A percentile compares a stretch with the other conserved stretches of the same genome.
phyloP scores from a whole-genome alignment of 495 filamentous ascomycete genomes.

The Paragyromitra xinjiangensis region DNA sequence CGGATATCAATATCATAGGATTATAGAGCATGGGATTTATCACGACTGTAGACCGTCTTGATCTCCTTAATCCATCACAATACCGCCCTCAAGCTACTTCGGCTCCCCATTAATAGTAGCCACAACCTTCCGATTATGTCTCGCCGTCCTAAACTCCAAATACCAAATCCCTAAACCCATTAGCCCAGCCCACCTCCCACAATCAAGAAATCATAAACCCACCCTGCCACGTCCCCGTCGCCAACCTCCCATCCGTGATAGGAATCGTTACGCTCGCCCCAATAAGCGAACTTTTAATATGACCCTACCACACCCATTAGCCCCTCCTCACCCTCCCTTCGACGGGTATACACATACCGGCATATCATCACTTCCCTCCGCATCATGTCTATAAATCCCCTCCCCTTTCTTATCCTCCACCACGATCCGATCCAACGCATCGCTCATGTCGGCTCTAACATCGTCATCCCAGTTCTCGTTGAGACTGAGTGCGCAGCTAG shows the following conservation, averaged over 20 bases:
- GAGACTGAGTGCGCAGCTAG: slow-evolving; percentile 54
- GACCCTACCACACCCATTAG: slow-evolving; percentile 62
- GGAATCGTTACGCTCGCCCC: slow-evolving; percentile 89
- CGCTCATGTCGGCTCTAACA: slow-evolving; percentile 86
- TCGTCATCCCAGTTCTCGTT: slow-evolving; percentile 92
- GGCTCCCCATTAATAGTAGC: slow-evolving; percentile 91
- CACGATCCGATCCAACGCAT: slow-evolving; percentile 88
- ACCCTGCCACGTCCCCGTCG: slow-evolving; percentile 71
- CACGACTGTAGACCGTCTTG: too few species aligned
- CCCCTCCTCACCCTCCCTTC: slow-evolving; percentile 44
- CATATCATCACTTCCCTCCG: slow-evolving; percentile 93
- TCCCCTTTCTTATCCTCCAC: slow-evolving; percentile 72
- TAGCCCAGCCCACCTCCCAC: slow-evolving; percentile 10
- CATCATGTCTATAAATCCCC: slow-evolving; percentile 86
- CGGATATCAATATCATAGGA: too few species aligned
- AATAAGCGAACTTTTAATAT: slow-evolving; percentile 89
- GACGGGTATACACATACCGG: slow-evolving; percentile 58
- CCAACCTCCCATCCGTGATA: slow-evolving; percentile 82
- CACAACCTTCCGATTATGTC: slow-evolving; percentile 80
- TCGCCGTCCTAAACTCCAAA: slow-evolving; percentile 82
- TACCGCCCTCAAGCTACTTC: slow-evolving; percentile 7
- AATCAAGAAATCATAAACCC: not conserved
- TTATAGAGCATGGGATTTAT: too few species aligned
- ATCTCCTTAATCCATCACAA: too few species aligned
- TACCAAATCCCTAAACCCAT: slow-evolving; percentile 81